Conservation (phyloP, 805 yeast genomes). For the Yamadazyma scolyti region DNA sequence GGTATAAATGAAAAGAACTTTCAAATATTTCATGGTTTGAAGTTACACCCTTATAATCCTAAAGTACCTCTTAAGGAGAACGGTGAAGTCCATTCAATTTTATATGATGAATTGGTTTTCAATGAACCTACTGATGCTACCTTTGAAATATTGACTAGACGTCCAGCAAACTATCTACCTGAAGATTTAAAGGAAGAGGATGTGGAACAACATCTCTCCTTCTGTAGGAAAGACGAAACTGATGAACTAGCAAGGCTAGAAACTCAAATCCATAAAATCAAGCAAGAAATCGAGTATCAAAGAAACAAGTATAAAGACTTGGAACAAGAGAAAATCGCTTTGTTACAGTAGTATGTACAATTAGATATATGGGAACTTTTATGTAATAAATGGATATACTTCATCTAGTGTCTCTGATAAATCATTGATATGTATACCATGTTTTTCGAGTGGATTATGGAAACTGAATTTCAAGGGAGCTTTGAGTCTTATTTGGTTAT, state of each 20-base stretch:
- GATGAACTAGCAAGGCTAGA: constrained; percentile 42
- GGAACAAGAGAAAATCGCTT: constrained; percentile 39
- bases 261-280: constrained; percentile 33
- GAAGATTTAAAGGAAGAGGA: constrained; percentile 29
- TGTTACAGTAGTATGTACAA: constrained; percentile 22
- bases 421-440: constrained; percentile 15
- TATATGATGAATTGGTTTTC: constrained; percentile 89
- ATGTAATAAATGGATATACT: not conserved
- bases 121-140: constrained; percentile 92
- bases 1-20: constrained; percentile 76
- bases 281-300: constrained; percentile 39
- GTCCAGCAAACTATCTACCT: constrained; percentile 58
- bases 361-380: not conserved
- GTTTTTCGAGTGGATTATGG: constrained; percentile 17
- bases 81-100: constrained; percentile 41
- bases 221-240: constrained; percentile 33
- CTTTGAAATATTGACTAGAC: constrained; percentile 70
- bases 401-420: constrained; percentile 7
- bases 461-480: constrained; percentile 16
- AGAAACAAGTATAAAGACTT: constrained; percentile 35
- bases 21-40: constrained; percentile 81
- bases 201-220: constrained; percentile 40
- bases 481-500: constrained; percentile 8
- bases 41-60: constrained; percentile 81
- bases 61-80: constrained; percentile 33